Evolutionary conservation across 148 eudicot species (phyloP), one percentile per base, ranked within the genome.

Genomic region (Rhododendron ferrugineum): DNA sequence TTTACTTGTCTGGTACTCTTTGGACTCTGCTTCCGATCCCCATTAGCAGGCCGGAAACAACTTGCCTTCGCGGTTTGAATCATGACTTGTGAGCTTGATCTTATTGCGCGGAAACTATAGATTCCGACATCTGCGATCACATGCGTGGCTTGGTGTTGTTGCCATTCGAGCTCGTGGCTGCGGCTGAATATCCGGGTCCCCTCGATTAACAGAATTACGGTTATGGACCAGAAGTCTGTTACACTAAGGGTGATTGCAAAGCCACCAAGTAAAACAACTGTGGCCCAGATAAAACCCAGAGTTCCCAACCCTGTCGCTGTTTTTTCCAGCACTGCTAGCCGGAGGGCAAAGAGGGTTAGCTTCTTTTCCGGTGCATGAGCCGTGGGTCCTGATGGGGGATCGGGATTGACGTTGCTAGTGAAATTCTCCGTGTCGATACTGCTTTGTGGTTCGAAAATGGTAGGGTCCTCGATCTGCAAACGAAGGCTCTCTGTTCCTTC

Each of bases 121-220:
- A 91, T 85, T 60, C 98, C 93, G 0, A 62, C 70, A 6, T 62
- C 70, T 62, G 92, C 66, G 1, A 94, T 79, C 4, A 95, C 88
- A 98, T 98, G 93, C 2, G 98, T 93, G 42, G 98, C 90, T 78
- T 94, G 96, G 40, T 93, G 95, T 80, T 28, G 74, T 28, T 96
- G 98, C 98, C 96, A 93, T 72, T 96, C 98, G 14, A 96, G 92
- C 88, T 96, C 98, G 58, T 93, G 98, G 80, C 98, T 94, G 32
- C 98, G 76, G 80, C 98, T 90, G 84, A 92, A 94, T 23, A 96
- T 94, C 54, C 98, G 81, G 0, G 96, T 89, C 15, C 98, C 94
- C 88, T 96, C 98, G 28, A 90, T 90, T 74, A 94, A 40, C 36
- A 96, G 88, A 4, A 96, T 94, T 74, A 86, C 50, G 34, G 98